phyloP scores from a whole-genome alignment of 1,139 yeast species.

The Trichomonascaceae sp. region DNA sequence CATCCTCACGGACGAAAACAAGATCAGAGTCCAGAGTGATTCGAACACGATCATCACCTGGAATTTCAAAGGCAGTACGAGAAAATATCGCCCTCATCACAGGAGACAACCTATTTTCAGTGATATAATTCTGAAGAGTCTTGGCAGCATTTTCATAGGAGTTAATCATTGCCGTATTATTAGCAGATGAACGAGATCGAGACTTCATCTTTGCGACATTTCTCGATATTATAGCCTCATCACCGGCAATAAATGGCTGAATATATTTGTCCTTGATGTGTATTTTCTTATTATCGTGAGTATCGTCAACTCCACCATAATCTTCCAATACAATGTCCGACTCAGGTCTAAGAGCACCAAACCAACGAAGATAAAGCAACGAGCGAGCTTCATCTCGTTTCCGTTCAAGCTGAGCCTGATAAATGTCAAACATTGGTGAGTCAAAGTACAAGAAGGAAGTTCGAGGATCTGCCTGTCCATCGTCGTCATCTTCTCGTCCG shows the following conservation, averaged over 20 bases:
- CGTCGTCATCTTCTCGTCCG: constrained; percentile 35
- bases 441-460: constrained; percentile 87
- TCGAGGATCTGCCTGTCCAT: constrained; percentile 58
- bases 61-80: constrained; percentile 95
- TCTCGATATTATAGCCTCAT: constrained; percentile 41
- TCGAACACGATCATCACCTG: constrained; percentile 91
- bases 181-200: constrained; percentile 40
- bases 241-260: constrained; percentile 50
- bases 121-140: constrained; percentile 58
- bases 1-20: constrained; percentile 81
- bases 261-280: constrained; percentile 74
- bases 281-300: constrained; percentile 35
- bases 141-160: constrained; percentile 50
- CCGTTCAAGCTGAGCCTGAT: constrained; percentile 73
- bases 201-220: constrained; percentile 49
- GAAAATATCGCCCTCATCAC: constrained; percentile 80
- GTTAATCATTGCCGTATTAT: constrained; percentile 43
- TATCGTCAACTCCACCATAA: constrained; percentile 32
- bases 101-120: constrained; percentile 68
- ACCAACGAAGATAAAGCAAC: constrained; percentile 84
- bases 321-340: constrained; percentile 79
- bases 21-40: constrained; percentile 87
- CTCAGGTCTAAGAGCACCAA: constrained; percentile 69
- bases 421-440: constrained; percentile 72
- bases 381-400: constrained; percentile 49